Evolutionary conservation across 2,329 filamentous ascomycete genomes (phyloP).

Genomic region (Lasiodiplodia theobromae): DNA sequence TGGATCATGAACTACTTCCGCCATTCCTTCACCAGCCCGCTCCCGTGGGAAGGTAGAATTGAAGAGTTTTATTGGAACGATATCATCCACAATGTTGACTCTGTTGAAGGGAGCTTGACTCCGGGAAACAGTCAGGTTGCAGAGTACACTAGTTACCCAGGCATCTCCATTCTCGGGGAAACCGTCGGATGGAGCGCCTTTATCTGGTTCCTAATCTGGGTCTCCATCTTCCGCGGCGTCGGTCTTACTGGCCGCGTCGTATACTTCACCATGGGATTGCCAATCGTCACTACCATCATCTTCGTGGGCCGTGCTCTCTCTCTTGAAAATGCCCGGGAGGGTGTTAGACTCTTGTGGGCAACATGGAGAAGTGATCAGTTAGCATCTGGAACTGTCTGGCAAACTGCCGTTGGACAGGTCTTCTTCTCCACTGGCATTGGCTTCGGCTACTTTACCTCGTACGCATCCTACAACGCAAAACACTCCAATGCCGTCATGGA

Average conservation of each 20-base stretch:
- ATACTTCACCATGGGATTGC: conserved; percentile 68
- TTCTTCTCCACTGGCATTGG: conserved; percentile 67
- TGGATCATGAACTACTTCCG: conserved; percentile 68
- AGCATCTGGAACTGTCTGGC: conserved; percentile 61
- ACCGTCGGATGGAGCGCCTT: conserved; percentile 66
- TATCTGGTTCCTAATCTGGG: conserved; percentile 66
- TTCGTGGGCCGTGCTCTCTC: conserved; percentile 63
- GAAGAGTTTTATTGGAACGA: conserved; percentile 60
- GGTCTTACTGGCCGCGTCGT: conserved; percentile 65
- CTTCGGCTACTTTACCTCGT: conserved; percentile 66
- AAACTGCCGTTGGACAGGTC: conserved; percentile 66
- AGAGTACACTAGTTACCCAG: conserved; percentile 57
- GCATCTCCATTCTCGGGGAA: conserved; percentile 59
- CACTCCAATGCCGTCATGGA: conserved; percentile 68
- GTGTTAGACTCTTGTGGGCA: conserved; percentile 58
- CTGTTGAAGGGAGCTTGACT: conserved; percentile 42
- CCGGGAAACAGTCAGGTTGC: conserved; percentile 49
- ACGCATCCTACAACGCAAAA: conserved; percentile 64
- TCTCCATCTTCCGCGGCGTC: conserved; percentile 66
- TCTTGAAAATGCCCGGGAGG: conserved; percentile 61
- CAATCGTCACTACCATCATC: conserved; percentile 64
- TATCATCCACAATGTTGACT: conserved; percentile 58
- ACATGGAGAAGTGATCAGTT: conserved; percentile 60
- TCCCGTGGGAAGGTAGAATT: conserved; percentile 61
- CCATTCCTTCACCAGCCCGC: conserved; percentile 61